These are phyloP conservation scores for Spongispora temasekensis DNA, from an alignment of 1,284 basidiomycete species.

Conservation along the genomic window DNA sequence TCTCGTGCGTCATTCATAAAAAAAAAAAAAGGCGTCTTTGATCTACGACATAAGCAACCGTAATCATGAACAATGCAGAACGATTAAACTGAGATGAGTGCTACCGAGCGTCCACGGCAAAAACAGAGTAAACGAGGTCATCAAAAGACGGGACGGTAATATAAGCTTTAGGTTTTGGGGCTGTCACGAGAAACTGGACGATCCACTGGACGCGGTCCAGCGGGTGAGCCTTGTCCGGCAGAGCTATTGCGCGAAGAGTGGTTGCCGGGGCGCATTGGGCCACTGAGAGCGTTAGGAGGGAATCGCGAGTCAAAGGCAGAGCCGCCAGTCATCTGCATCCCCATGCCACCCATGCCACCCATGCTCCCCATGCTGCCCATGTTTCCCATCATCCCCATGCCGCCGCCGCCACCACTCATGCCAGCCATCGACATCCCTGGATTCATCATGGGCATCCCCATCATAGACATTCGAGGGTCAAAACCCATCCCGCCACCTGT, in stretches of 20 bases:
- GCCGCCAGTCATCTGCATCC: constrained; percentile 62
- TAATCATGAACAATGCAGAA: constrained; percentile 9
- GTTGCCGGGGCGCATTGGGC: constrained; percentile 32
- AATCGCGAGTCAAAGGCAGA: constrained; percentile 57
- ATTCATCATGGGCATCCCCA: constrained; percentile 55
- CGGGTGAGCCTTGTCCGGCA: constrained; percentile 34
- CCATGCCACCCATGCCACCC: constrained; percentile 43
- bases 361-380: constrained; percentile 37
- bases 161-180: constrained; percentile 26
- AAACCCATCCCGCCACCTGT: constrained; percentile 47
- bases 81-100: constrained; percentile 21
- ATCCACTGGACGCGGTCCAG: constrained; percentile 35
- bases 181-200: constrained; percentile 24
- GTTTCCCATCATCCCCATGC: constrained; percentile 30
- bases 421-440: constrained; percentile 39
- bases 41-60: no score
- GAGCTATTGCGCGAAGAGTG: constrained; percentile 37
- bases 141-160: constrained; percentile 11
- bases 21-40: no score
- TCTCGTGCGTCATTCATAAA: no score
- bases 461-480: constrained; percentile 56
- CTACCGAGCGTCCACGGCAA: constrained; percentile 11
- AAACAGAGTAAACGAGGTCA: constrained; percentile 13
- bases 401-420: constrained; percentile 32
- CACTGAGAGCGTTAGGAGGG: constrained; percentile 39